Base-by-base conservation (phyloP, 129 eudicot species). In the Pulicaria dysenterica region DNA sequence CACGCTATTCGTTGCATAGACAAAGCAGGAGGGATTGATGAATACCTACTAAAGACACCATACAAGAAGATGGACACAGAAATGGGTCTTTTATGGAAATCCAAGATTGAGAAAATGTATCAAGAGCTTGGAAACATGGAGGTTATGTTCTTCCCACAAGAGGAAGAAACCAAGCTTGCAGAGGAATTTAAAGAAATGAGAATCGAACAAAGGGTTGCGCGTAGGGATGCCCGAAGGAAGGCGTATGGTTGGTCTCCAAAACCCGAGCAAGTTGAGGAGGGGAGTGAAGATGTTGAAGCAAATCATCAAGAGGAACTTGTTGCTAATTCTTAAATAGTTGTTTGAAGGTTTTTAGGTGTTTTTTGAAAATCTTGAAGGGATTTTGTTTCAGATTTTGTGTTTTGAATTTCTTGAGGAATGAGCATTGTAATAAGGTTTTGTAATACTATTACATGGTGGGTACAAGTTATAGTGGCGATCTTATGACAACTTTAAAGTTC, bases 1-100 rank as follows among this genome's bases (percentile, higher is more conserved):
- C 98, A 94, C 34, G 96, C 98, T 4, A 87, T 94, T 40, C 89
- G 96, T 16, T 94, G 98, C 72, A 90, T 94, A 58, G 98, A 94
- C 86, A 90, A 90, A 83, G 99, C 96, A 51, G 99, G 99, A n/a
- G 99, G 99, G 17, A 81, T 95, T 13, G 99, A 90, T 64, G 99
- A 95, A 82, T 95, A 95, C 70, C 61, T 95, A 40, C 84, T 90
- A 17, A 95, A 95, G 73, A 95, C 99, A 47, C 99, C 97, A 0
- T 90, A 95, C 87, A 85, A 86, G 38, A 90, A 90, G 76, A 95
- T 95, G 99, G 97, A 90, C 81, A 88, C 97, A 0, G 99, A 95
- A 39, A 78, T 90, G 83, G 97, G 99, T 38, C 86, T 95, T 58
- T 72, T 80, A 55, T 95, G 99, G 99, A 95, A 95, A 83, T 62